Percentiles rank a stretch among this genome's conserved stretches.
These are phyloP conservation scores for Ogataea methanolica DNA, from an alignment of 805 yeast genomes.

Conservation along the genomic window DNA sequence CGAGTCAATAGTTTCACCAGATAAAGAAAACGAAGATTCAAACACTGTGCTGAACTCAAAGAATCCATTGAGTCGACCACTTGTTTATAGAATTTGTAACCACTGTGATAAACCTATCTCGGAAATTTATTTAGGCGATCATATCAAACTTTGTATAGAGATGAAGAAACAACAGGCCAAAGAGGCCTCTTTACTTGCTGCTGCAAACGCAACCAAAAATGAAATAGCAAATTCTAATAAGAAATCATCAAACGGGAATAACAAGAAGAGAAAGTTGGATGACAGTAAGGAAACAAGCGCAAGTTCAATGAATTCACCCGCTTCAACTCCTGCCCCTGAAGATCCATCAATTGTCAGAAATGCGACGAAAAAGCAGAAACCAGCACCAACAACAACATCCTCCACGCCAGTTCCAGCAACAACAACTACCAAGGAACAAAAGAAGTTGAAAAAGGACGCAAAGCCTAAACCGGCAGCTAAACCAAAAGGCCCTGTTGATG, in stretches of 20 bases:
- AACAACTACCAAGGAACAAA: slow-evolving; percentile 24
- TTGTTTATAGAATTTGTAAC: slow-evolving; percentile 44
- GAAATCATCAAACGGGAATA: slow-evolving; percentile 15
- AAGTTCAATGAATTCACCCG: slow-evolving; percentile 18
- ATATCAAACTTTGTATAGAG: slow-evolving; percentile 35
- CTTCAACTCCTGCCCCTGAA: slow-evolving; percentile 7
- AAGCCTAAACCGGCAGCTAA: slow-evolving; percentile 44
- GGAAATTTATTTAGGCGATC: slow-evolving; percentile 32
- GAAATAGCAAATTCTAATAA: slow-evolving; percentile 7
- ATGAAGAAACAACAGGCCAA: slow-evolving; percentile 23
- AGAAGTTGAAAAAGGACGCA: slow-evolving; percentile 29
- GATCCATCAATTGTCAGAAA: slow-evolving; percentile 1
- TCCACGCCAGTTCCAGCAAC: slow-evolving; percentile 7
- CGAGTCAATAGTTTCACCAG: too few species aligned
- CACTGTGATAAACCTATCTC: slow-evolving; percentile 43
- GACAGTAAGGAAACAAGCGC: slow-evolving; percentile 24
- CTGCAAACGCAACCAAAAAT: slow-evolving; percentile 2
- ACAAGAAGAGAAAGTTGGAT: slow-evolving; percentile 23
- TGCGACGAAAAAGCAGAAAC: slow-evolving; percentile 14
- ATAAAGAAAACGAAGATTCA: neutral
- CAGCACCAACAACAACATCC: neutral
- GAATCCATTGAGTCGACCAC: slow-evolving; percentile 34
- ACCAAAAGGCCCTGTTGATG: slow-evolving; percentile 81
- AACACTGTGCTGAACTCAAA: slow-evolving; percentile 8
- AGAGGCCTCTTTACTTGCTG: slow-evolving; percentile 6